Evolutionary conservation across 148 eudicot species (phyloP).

Genomic region (Simmondsia chinensis): DNA sequence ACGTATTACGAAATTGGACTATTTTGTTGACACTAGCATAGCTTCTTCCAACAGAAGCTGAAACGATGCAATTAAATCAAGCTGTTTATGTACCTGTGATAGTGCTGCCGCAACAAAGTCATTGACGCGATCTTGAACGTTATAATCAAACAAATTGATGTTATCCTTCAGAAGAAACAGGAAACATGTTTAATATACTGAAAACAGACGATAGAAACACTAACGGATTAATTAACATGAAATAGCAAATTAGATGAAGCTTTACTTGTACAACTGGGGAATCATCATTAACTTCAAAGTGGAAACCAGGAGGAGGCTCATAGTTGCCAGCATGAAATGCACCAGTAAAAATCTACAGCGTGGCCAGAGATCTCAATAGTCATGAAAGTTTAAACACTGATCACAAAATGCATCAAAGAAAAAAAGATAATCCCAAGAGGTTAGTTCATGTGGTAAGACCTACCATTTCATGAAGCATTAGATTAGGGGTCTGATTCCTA

Average conservation of each 20-base stretch:
- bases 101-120: slow-evolving; percentile 89
- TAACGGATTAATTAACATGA: too few relatives aligned
- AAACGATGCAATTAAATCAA: background rate
- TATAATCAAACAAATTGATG: slow-evolving; percentile 80
- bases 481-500: too few relatives aligned
- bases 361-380: background rate
- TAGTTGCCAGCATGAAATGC: slow-evolving; percentile 64
- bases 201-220: background rate
- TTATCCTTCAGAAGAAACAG: slow-evolving; percentile 68
- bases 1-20: too few relatives aligned
- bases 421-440: too few relatives aligned
- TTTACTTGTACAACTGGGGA: slow-evolving; percentile 78
- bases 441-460: too few relatives aligned
- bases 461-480: too few relatives aligned
- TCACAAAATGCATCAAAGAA: background rate
- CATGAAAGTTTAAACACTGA: background rate
- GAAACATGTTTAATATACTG: slow-evolving; percentile 1
- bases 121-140: slow-evolving; percentile 80
- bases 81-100: slow-evolving; percentile 44
- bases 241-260: background rate
- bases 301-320: slow-evolving; percentile 74
- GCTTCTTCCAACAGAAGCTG: background rate
- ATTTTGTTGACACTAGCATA: too few relatives aligned
- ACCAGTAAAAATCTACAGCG: slow-evolving; percentile 74
- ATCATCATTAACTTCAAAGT: slow-evolving; percentile 73